Evolutionary conservation across 257 asterid species (phyloP).

Genomic region (Nicotiana knightiana): DNA sequence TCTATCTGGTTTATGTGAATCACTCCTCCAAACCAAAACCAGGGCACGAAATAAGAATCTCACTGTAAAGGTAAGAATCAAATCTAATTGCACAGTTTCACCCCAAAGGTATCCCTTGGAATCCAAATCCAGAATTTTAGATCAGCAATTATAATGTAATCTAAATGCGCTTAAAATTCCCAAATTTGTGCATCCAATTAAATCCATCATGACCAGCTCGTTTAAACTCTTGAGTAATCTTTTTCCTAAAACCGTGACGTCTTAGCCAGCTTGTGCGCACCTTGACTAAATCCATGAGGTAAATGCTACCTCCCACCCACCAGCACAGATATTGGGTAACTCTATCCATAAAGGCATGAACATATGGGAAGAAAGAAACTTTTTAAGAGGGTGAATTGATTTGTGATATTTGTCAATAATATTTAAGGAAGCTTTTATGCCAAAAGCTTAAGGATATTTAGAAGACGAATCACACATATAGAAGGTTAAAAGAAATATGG

Average conservation of each 20-base stretch:
- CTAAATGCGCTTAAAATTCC: neutral
- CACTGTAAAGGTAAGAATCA: neutral
- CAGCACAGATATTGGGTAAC: too few relatives aligned
- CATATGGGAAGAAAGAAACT: too few relatives aligned
- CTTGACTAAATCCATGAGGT: too few relatives aligned
- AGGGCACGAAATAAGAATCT: neutral
- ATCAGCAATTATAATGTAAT: neutral
- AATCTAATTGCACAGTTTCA: neutral
- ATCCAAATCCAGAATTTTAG: neutral
- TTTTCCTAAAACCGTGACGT: too few relatives aligned
- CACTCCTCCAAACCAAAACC: neutral
- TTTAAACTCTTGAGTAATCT: neutral
- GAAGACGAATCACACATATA: neutral
- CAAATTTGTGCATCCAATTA: neutral
- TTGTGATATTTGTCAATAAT: neutral
- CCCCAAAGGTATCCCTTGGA: neutral
- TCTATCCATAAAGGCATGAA: too few relatives aligned
- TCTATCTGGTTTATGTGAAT: conserved; percentile 4
- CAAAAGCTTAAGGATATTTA: neutral
- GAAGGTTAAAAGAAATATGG: neutral
- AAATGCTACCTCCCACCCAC: too few relatives aligned
- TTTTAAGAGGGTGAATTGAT: neutral
- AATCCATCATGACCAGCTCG: neutral
- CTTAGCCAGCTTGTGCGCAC: too few relatives aligned
- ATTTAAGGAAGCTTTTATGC: neutral